Evolutionary conservation across 305 asterid genomes (phyloP).

Genomic region (Fraxinus greggii): DNA sequence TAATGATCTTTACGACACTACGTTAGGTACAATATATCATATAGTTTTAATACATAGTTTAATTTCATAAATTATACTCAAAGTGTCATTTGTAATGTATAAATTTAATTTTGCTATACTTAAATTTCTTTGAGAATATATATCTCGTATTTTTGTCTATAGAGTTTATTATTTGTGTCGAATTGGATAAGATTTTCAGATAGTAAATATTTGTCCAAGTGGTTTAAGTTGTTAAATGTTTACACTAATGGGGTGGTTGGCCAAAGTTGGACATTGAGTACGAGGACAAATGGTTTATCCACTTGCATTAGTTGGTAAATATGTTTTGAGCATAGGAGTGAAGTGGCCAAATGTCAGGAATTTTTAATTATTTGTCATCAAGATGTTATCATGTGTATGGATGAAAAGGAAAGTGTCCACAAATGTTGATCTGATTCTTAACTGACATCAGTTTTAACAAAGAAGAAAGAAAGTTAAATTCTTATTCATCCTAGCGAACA

Average conservation of each 20-base stretch:
- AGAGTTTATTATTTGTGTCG: background rate
- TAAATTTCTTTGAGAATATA: background rate
- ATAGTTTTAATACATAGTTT: background rate
- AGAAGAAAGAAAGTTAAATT: background rate
- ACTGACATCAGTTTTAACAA: background rate
- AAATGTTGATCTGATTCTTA: background rate
- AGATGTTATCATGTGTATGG: background rate
- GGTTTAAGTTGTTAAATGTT: background rate
- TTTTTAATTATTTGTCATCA: background rate
- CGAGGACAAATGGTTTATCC: background rate
- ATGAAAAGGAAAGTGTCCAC: background rate
- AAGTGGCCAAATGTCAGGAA: background rate
- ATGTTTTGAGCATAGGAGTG: background rate
- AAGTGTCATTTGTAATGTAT: too few relatives aligned
- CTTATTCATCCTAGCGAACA: background rate
- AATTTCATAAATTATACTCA: background rate
- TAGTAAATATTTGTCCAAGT: background rate
- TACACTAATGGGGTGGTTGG: constrained; percentile 4
- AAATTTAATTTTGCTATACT: too few relatives aligned
- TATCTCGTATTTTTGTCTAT: background rate
- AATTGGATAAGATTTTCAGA: background rate
- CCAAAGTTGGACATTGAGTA: background rate
- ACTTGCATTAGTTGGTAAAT: background rate
- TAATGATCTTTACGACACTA: background rate
- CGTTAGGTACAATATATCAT: background rate